These are phyloP conservation scores for Lumnitzera racemosa DNA, from an alignment of 345 rosid genomes.

Conservation along the genomic window DNA sequence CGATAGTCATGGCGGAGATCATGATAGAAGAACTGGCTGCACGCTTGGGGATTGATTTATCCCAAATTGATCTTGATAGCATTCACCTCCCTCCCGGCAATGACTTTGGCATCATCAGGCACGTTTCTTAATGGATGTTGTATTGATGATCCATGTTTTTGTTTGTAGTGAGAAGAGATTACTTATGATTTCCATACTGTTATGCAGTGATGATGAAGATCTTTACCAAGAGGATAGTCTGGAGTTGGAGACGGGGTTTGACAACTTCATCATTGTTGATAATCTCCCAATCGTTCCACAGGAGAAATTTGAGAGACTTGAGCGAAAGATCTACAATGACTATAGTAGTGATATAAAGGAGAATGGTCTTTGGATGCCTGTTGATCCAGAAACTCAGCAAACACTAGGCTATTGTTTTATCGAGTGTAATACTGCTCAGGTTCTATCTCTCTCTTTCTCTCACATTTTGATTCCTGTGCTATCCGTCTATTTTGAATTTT, in stretches of 20 bases:
- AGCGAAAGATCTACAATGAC: constrained; percentile 5
- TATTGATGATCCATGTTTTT: too few relatives aligned
- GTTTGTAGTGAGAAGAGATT: too few relatives aligned
- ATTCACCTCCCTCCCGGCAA: constrained; percentile 67
- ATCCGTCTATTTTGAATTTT: too few relatives aligned
- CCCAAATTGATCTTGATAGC: constrained; percentile 43
- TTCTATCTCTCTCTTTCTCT: not conserved
- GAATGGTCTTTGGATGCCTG: constrained; percentile 85
- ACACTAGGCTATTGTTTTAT: constrained; percentile 80
- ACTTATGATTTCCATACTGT: not conserved
- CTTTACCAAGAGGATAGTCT: constrained; percentile 57
- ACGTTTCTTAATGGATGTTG: not conserved
- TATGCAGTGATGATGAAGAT: constrained; percentile 72
- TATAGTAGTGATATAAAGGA: constrained; percentile 26
- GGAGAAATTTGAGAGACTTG: constrained; percentile 79
- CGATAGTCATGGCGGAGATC: constrained; percentile 42
- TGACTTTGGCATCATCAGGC: constrained; percentile 64
- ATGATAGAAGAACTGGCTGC: constrained; percentile 42
- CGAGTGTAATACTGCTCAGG: constrained; percentile 83
- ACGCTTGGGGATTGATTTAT: constrained; percentile 49
- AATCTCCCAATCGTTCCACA: constrained; percentile 76
- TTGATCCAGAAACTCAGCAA: constrained; percentile 50
- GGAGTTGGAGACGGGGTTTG: constrained; percentile 68
- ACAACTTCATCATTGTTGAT: constrained; percentile 72
- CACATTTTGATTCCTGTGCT: not conserved